A percentile compares a stretch with the other conserved stretches of the same genome.
Conservation (phyloP, 352 stramenopile genomes). For the Discostella stelligera region DNA sequence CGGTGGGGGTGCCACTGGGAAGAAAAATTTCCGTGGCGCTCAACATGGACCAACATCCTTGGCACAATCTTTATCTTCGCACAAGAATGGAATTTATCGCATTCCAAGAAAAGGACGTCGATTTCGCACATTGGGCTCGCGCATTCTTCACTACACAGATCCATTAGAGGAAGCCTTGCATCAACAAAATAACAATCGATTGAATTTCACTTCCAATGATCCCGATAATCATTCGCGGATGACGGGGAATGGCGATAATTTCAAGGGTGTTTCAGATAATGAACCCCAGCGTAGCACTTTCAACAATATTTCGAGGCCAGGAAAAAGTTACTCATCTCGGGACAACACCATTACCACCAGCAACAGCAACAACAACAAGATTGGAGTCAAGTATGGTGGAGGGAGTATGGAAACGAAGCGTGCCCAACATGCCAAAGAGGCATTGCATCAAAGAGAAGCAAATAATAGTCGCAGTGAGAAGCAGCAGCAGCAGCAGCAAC, state of each 20-base stretch:
- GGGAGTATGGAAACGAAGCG: conserved; percentile 5
- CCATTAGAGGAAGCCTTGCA: background rate
- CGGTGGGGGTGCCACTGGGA: background rate
- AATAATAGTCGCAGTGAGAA: background rate
- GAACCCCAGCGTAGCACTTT: background rate
- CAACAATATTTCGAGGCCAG: background rate
- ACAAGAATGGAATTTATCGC: background rate
- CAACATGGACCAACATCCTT: background rate
- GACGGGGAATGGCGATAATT: background rate
- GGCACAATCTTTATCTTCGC: background rate
- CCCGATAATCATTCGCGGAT: background rate
- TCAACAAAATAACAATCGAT: background rate
- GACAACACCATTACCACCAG: background rate
- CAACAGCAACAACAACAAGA: background rate
- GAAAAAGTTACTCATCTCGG: background rate
- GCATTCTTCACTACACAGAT: background rate
- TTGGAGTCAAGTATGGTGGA: background rate
- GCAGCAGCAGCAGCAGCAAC: background rate
- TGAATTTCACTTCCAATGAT: background rate
- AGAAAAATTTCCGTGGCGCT: background rate
- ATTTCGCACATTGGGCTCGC: background rate
- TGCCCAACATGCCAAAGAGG: background rate
- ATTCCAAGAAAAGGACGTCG: background rate
- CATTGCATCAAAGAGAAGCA: background rate
- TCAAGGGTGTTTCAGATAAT: background rate